Percentiles rank a stretch among this genome's conserved stretches.
Conservation (phyloP, 495 filamentous ascomycete species). For the Talaromyces wortmannii region DNA sequence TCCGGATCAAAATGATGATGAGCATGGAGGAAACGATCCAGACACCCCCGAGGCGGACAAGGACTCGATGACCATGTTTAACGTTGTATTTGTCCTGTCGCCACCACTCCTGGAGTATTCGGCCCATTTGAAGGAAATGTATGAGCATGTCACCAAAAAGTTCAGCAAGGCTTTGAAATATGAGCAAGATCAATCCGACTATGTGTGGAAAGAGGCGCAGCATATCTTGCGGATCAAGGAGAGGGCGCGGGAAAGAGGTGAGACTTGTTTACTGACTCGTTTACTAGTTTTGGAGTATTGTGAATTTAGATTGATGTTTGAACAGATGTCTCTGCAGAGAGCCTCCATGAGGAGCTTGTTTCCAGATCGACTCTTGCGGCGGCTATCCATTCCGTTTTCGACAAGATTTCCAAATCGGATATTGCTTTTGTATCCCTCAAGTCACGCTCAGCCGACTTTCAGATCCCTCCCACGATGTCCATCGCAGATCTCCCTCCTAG, state of each 20-base stretch:
- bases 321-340: constrained; percentile 29
- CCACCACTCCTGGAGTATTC: constrained; percentile 71
- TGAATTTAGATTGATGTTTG: constrained; percentile 4
- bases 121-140: constrained; percentile 68
- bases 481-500: constrained; percentile 64
- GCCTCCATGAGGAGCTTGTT: constrained; percentile 54
- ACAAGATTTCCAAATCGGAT: constrained; percentile 70
- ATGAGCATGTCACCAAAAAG: constrained; percentile 81
- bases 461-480: constrained; percentile 76
- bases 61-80: constrained; percentile 86
- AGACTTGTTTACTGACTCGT: constrained; percentile 11
- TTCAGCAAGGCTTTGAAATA: constrained; percentile 84
- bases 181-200: constrained; percentile 79
- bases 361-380: constrained; percentile 71
- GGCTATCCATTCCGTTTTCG: constrained; percentile 74
- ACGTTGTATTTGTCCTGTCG: constrained; percentile 86
- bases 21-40: constrained; percentile 6
- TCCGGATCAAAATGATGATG: constrained; percentile 12
- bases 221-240: constrained; percentile 71
- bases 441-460: constrained; percentile 65
- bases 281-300: no score
- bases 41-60: constrained; percentile 38
- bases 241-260: constrained; percentile 70
- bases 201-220: constrained; percentile 82
- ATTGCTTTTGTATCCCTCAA: constrained; percentile 68